Conservation (phyloP, 306 rosid genomes). For the Amphicarpaea edgeworthii region DNA sequence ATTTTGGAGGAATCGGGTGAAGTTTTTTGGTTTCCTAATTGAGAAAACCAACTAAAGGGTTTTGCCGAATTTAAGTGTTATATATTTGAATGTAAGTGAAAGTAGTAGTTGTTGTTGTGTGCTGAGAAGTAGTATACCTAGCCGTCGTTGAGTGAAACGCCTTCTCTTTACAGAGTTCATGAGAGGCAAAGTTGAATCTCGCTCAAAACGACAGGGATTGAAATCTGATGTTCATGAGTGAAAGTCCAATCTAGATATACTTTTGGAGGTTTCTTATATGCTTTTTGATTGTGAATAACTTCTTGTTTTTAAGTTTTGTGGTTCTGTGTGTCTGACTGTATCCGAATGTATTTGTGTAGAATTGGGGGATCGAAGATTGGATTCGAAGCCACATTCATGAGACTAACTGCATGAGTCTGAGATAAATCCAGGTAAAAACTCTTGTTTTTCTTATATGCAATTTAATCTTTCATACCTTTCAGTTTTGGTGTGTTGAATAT, state of each 20-base stretch:
- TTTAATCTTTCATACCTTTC: slow-evolving; percentile 24
- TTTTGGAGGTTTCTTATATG: neutral
- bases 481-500: slow-evolving; percentile 13
- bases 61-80: slow-evolving; percentile 2
- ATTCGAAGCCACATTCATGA: slow-evolving; percentile 7
- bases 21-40: slow-evolving; percentile 39
- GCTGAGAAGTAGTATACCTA: slow-evolving; percentile 3
- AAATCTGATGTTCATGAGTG: neutral
- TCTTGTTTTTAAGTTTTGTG: neutral
- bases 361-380: neutral
- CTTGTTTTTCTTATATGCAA: slow-evolving; percentile 3
- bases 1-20: slow-evolving; percentile 9
- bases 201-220: slow-evolving; percentile 26
- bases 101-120: neutral
- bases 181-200: neutral
- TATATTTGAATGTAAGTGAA: slow-evolving; percentile 10
- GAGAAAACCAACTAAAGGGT: slow-evolving; percentile 20
- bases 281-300: neutral
- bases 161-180: slow-evolving; percentile 27
- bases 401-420: slow-evolving; percentile 26
- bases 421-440: slow-evolving; percentile 31
- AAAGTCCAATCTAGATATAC: slow-evolving; percentile 1
- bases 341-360: slow-evolving; percentile 1
- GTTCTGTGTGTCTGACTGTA: neutral
- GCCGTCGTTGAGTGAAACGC: slow-evolving; percentile 29